phyloP scores from a whole-genome alignment of 305 asterid genomes.

The Coffea humblotiana region DNA sequence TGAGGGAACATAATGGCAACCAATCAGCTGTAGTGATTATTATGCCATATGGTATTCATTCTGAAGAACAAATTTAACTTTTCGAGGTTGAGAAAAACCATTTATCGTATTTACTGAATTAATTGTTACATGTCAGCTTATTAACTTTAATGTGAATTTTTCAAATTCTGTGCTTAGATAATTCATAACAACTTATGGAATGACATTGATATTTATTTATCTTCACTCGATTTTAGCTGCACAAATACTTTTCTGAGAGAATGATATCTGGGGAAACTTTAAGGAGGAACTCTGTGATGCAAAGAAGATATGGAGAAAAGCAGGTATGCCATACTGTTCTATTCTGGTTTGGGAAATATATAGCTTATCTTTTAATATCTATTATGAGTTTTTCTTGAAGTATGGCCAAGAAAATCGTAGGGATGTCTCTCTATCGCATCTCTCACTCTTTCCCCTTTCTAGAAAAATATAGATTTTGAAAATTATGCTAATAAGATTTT shows the following conservation, averaged over 20 bases:
- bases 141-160: background rate
- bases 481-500: background rate
- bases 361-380: background rate
- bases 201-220: background rate
- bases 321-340: slow-evolving; percentile 44
- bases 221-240: slow-evolving; percentile 48
- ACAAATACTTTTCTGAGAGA: slow-evolving; percentile 73
- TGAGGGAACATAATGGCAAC: background rate
- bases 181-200: background rate
- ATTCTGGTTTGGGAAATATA: slow-evolving; percentile 14
- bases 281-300: slow-evolving; percentile 81
- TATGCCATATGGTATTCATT: background rate
- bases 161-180: slow-evolving; percentile 2
- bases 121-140: background rate
- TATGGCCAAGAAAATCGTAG: background rate
- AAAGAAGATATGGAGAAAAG: slow-evolving; percentile 47
- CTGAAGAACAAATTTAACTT: background rate
- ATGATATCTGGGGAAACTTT: slow-evolving; percentile 88
- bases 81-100: background rate
- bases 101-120: background rate
- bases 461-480: background rate
- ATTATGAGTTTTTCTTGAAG: background rate
- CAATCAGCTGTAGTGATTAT: background rate
- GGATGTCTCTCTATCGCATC: background rate
- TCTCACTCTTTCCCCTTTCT: background rate